These are phyloP conservation scores for Skeletonema potamos DNA, from an alignment of 108 stramenopile genomes.

Conservation along the genomic window DNA sequence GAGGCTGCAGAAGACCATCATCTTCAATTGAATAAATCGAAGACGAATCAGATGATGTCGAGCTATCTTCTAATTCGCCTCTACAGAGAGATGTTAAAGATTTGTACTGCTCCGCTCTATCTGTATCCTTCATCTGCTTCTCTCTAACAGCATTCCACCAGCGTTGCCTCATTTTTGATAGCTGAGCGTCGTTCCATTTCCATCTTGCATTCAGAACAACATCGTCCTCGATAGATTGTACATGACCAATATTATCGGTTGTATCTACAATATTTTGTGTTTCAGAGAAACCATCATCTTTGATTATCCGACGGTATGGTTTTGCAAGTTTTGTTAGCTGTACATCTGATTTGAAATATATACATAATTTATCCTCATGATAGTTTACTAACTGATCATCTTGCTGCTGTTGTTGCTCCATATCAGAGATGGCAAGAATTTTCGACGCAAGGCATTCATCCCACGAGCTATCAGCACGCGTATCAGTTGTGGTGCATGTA, in stretches of 20 bases:
- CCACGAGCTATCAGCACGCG: neutral
- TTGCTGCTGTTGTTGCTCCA: neutral
- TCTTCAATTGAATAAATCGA: conserved; percentile 5
- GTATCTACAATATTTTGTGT: neutral
- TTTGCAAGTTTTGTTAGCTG: neutral
- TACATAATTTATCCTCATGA: neutral
- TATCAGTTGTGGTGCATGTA: neutral
- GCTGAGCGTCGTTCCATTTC: conserved; percentile 33
- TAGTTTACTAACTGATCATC: neutral
- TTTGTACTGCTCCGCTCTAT: neutral
- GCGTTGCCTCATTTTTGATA: conserved; percentile 37
- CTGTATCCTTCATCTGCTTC: neutral
- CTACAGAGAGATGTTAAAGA: neutral
- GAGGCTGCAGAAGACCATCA: conserved; percentile 13
- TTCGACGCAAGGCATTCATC: neutral
- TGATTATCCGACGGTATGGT: neutral
- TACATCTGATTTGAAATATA: neutral
- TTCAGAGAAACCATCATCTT: neutral
- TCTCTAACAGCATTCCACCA: conserved; percentile 40
- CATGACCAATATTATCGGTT: neutral
- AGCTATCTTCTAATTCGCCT: conserved; percentile 3
- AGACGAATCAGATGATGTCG: conserved; percentile 8
- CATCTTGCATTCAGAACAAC: conserved; percentile 17
- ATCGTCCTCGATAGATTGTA: neutral
- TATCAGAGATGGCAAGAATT: neutral